Percentiles rank a stretch among this genome's conserved stretches.
Conservation (phyloP, 2,329 filamentous ascomycete genomes). For the Penicillium sp. region DNA sequence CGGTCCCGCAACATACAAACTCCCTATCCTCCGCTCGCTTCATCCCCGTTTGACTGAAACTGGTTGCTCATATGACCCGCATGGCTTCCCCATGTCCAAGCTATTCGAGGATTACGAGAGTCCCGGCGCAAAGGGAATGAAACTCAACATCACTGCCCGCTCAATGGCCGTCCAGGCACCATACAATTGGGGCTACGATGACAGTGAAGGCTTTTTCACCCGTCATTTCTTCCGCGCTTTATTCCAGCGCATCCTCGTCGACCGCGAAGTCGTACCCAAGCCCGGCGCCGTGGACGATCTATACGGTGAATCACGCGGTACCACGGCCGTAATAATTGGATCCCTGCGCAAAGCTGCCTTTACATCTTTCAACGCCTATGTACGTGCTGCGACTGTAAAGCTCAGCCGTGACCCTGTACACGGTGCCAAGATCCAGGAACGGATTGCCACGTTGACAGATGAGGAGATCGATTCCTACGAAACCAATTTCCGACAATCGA, state of each 20-base stretch:
- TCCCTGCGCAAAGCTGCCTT: conserved; percentile 80
- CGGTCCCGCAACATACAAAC: conserved; percentile 81
- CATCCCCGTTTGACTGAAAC: conserved; percentile 68
- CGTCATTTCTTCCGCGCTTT: conserved; percentile 90
- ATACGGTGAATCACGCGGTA: conserved; percentile 49
- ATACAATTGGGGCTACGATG: conserved; percentile 78
- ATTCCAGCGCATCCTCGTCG: conserved; percentile 87
- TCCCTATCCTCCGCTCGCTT: conserved; percentile 71
- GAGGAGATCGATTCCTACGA: conserved; percentile 74
- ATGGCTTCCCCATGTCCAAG: conserved; percentile 91
- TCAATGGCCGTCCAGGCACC: conserved; percentile 99
- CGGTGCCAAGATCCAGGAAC: conserved; percentile 61
- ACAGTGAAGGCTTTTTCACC: conserved; percentile 85
- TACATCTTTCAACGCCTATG: conserved; percentile 69
- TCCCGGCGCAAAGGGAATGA: conserved; percentile 60
- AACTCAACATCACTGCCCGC: conserved; percentile 90
- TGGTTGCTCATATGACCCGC: conserved; percentile 72
- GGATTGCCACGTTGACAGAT: conserved; percentile 68
- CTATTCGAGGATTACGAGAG: conserved; percentile 60
- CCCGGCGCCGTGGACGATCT: conserved; percentile 36
- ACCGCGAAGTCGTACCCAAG: conserved; percentile 71
- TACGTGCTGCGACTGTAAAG: conserved; percentile 77
- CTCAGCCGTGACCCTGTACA: conserved; percentile 61
- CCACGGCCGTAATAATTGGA: conserved; percentile 76
- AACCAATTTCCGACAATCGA: conserved; percentile 59